phyloP scores from a whole-genome alignment of 2,329 filamentous ascomycete species.

The Pseudogymnoascus destructans region DNA sequence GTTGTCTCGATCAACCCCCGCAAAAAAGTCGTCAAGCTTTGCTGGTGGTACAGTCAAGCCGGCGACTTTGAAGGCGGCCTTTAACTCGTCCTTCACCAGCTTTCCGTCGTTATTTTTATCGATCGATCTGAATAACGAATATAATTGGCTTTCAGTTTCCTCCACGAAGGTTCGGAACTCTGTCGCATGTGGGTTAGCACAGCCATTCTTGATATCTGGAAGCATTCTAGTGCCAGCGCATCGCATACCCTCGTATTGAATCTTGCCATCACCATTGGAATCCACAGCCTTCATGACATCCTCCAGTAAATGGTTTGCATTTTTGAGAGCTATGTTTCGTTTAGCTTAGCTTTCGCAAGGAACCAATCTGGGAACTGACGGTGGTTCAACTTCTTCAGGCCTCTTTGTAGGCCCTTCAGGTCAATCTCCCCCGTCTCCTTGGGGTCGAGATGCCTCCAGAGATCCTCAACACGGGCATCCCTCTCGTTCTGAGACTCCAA shows the following conservation, averaged over 20 bases:
- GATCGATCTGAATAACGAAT: conserved; percentile 70
- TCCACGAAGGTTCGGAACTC: conserved; percentile 87
- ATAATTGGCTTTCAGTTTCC: conserved; percentile 73
- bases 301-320: conserved; percentile 74
- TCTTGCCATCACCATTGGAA: conserved; percentile 73
- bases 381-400: conserved; percentile 79
- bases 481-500: conserved; percentile 64
- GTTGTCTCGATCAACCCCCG: conserved; percentile 76
- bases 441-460: conserved; percentile 76
- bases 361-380: conserved; percentile 42
- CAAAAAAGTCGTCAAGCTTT: conserved; percentile 74
- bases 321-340: conserved; percentile 54
- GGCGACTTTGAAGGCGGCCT: conserved; percentile 60
- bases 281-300: conserved; percentile 75
- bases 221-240: neutral
- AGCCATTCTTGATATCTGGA: neutral
- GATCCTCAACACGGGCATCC: conserved; percentile 66
- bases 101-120: conserved; percentile 76
- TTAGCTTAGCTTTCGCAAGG: conserved; percentile 17
- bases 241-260: conserved; percentile 71
- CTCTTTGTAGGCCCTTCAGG: conserved; percentile 69
- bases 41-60: conserved; percentile 66
- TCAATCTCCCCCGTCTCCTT: conserved; percentile 68
- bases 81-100: conserved; percentile 76
- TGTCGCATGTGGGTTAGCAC: conserved; percentile 26